Percentiles rank a stretch among this genome's conserved stretches.
Conservation (phyloP, 2,329 filamentous ascomycete species). For the Neofusicoccum cordaticola region DNA sequence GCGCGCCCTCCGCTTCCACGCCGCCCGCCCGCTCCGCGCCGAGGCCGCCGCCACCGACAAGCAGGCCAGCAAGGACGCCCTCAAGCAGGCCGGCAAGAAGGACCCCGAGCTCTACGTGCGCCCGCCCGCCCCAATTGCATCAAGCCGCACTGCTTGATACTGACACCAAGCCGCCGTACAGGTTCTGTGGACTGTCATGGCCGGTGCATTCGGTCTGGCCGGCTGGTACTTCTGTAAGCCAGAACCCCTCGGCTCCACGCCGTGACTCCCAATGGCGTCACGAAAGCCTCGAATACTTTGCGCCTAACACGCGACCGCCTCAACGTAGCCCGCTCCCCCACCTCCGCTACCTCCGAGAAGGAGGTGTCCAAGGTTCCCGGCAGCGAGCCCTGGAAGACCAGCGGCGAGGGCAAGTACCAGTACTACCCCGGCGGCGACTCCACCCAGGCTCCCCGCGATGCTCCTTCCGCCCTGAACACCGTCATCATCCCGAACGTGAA, state of each 20-base stretch:
- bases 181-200: conserved; percentile 91
- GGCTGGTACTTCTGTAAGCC: conserved; percentile 81
- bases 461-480: conserved; percentile 91
- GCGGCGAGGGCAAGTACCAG: conserved; percentile 58
- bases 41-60: conserved; percentile 43
- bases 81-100: conserved; percentile 64
- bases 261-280: background rate
- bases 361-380: conserved; percentile 69
- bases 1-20: conserved; percentile 41
- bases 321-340: conserved; percentile 72
- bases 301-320: background rate
- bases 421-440: conserved; percentile 77
- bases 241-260: conserved; percentile 5
- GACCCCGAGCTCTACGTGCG: conserved; percentile 75
- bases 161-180: conserved; percentile 37
- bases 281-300: background rate
- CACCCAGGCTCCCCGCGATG: conserved; percentile 73
- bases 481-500: conserved; percentile 93
- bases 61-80: conserved; percentile 44
- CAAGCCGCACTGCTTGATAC: conserved; percentile 3
- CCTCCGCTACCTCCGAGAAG: conserved; percentile 76
- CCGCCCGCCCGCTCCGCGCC: conserved; percentile 29
- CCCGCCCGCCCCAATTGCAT: conserved; percentile 19
- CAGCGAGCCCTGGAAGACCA: conserved; percentile 89
- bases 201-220: conserved; percentile 78